Evolutionary conservation across 345 rosid species (phyloP), one percentile per base, ranked within the genome.

Genomic region (Murraya koenigii): DNA sequence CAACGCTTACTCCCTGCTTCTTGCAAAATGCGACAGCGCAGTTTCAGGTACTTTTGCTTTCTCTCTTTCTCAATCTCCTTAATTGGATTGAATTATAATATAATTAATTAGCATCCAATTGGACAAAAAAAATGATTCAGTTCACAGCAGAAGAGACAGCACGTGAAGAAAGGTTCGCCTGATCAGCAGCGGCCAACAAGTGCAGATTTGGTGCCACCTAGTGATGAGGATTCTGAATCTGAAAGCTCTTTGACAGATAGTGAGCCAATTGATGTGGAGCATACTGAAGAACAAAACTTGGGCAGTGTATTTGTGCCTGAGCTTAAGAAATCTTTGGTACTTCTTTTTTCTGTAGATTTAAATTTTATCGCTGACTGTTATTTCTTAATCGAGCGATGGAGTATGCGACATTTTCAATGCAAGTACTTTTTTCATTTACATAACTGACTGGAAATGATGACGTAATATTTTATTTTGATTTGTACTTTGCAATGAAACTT

Each of bases 11-110:
- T 85, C 36, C 91, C 91, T n/a, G 86, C 88, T 86, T 87, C 91
- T 41, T 95, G 93, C 80, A 92, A 86, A 80, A 87, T 90, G 89
- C 89, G 97, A 25, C 87, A 82, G 23, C 92, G 91, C 41, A 83
- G 83, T 69, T 79, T 84, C 82, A 83, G 96, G 99, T 93, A 67
- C 75, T 41, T 44, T 62, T 14, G 66, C 66, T 62, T 52, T 76
- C 38, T 26, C n/a, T 82, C 75, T 19, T 28, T 39, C 38, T 60
- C 20, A 23, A 26, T 28, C 66, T 62, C 19, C 33, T 62, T 62
- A 32, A 62, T 30, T 62, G 26, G 66, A 30, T 62, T 62, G 2
- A 28, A 14, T 30, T 52, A 15, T 17, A 17, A 52, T 17, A n/a
- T 8, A n/a, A 58, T n/a, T 58, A n/a, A 58, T 58, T 7, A 7